Evolutionary conservation across 331 rosid species (phyloP), one percentile per base, ranked within the genome.

Genomic region (Arachis monticola): DNA sequence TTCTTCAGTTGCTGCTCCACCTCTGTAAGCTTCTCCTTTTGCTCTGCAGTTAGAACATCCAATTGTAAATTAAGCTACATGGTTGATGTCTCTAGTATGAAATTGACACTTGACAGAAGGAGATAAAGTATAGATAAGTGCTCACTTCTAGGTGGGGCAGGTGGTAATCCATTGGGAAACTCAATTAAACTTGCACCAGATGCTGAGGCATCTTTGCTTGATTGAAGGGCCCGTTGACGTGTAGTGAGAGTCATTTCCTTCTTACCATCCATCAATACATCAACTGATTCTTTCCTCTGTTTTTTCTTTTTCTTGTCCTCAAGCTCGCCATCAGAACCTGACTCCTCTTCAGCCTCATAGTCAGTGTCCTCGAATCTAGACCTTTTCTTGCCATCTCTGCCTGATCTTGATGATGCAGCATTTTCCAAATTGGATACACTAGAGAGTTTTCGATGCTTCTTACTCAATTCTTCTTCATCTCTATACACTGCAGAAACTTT

Each of bases 101-200:
- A 72, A 75, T 66, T 42, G 75, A 78, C 63, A 68, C 38, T 35
- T 35, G 38, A 35, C 3, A 35, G 38, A 35, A 69, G 61, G 61
- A 80, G 42, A 70, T 9, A 41, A 50, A 66, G n/a, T 63, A 38
- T 27, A 14, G 46, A 60, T 48, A 67, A 71, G 80, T 64, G 73
- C 99, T 87, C 85, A 95, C 98, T 95, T 89, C 99, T 86, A 53
- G 99, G 76, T 0, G 97, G 93, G 50, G 93, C 98, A 69, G 97
- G 98, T 5, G 97, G 98, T 72, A 95, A 85, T 64, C 99, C 98
- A 59, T 95, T 86, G 27, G 98, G 97, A 85, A 90, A 92, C 83
- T 92, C 91, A 1, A 92, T 83, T 68, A 92, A 68, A 72, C 88
- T 83, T 68, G 85, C 76, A 74, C 90, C 88, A 67, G 86, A 65